Base-by-base conservation (phyloP, 1,284 basidiomycete genomes). In the Apiotrichum porosum region DNA sequence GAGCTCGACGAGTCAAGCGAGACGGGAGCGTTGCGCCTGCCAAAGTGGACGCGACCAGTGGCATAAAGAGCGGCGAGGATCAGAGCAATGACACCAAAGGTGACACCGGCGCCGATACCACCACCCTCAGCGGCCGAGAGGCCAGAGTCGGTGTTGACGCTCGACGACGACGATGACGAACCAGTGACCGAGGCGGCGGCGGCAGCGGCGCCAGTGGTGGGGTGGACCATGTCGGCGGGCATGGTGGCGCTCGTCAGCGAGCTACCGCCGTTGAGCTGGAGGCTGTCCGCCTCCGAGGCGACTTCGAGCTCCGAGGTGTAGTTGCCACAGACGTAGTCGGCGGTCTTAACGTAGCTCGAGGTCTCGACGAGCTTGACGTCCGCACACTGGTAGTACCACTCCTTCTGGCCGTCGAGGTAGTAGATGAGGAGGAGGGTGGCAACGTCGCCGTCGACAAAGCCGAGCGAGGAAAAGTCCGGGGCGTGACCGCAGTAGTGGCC, bases 401-500 rank as follows among this genome's bases (percentile, higher is more conserved):
- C 35, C 51, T 52, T 52, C 38, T 49, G 35, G 39, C 52, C 52
- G 42, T 54, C 52, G 33, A 51, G 48, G 47, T 63, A 53, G 48
- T 56, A 66, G 36, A 60, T 59, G 40, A 60, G 38, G 35, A 64
- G 44, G 22, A 66, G 39, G 14, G 64, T 64, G 9, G 56, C 62
- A 47, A 58, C 48, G 36, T 61, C 57, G 8, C 64, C 64, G 6
- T 47, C 59, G 22, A 43, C 47, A 35, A 58, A 51, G 30, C 62
- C 63, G 12, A 57, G 38, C 14, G 59, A 37, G 24, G 45, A 33
- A 42, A 66, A 64, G 56, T 66, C 64, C 15, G 64, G 64, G 21
- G 48, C 62, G n/a, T 49, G 19, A 31, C 53, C 45, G 48, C 64
- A 66, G 50, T 53, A 62, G 37, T 66, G 58, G 22, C 64, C 64